Conservation (phyloP, 2,329 filamentous ascomycete genomes). For the Neofusicoccum sp. region DNA sequence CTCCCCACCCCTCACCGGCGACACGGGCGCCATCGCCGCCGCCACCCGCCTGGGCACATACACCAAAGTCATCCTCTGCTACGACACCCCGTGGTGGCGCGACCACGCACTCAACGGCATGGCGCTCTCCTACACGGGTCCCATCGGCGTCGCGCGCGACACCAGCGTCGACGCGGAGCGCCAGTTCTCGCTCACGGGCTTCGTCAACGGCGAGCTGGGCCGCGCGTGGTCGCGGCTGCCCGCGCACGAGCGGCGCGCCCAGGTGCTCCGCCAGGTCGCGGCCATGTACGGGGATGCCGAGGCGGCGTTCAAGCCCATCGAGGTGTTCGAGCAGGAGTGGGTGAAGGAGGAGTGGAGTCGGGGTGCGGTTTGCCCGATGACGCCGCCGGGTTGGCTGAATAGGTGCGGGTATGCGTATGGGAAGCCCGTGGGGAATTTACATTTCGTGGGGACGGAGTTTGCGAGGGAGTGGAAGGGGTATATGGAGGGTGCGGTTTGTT, state of each 20-base stretch:
- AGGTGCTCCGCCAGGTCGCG: constrained; percentile 37
- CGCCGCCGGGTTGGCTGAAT: constrained; percentile 18
- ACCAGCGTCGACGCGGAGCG: constrained; percentile 28
- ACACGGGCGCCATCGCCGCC: constrained; percentile 39
- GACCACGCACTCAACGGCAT: constrained; percentile 47
- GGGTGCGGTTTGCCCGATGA: constrained; percentile 1
- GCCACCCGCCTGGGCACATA: constrained; percentile 45
- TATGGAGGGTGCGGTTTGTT: constrained; percentile 57
- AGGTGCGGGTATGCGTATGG: constrained; percentile 22
- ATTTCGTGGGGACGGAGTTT: constrained; percentile 58
- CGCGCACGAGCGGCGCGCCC: constrained; percentile 28
- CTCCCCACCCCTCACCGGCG: constrained; percentile 44
- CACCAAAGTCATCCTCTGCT: constrained; percentile 52
- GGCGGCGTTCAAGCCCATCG: neutral
- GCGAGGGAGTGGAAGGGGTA: constrained; percentile 56
- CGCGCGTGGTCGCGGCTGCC: constrained; percentile 35
- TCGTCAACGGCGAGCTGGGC: constrained; percentile 41
- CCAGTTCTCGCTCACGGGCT: constrained; percentile 41
- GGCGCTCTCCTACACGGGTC: constrained; percentile 41
- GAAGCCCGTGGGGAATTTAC: constrained; percentile 38
- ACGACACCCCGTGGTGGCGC: constrained; percentile 48
- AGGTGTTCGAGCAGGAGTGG: constrained; percentile 30
- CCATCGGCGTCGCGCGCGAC: constrained; percentile 29
- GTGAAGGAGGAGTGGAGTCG: constrained; percentile 26
- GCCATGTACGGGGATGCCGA: constrained; percentile 26